Evolutionary conservation across 176 grass and related monocot genomes (phyloP).

Genomic region (Oryza meyeriana): DNA sequence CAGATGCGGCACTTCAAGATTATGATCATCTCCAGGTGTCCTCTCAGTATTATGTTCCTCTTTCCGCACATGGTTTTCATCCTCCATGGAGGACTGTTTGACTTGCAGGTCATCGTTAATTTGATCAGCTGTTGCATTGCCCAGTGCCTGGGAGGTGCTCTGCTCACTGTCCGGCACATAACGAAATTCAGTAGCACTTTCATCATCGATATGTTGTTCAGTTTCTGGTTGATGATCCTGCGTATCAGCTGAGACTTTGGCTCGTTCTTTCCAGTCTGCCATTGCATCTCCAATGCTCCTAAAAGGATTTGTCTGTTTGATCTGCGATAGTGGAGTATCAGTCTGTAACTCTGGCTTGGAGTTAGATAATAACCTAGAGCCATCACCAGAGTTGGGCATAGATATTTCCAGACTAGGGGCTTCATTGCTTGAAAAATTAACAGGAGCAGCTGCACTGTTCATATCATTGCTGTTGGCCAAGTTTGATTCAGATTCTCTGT

Average conservation of each 20-base stretch:
- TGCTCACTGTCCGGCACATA: conserved; percentile 82
- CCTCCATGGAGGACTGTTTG: conserved; percentile 50
- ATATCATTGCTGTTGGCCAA: conserved; percentile 71
- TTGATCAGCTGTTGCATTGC: conserved; percentile 81
- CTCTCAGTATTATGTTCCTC: conserved; percentile 43
- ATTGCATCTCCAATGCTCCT: conserved; percentile 87
- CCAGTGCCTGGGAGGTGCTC: conserved; percentile 85
- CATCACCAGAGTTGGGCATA: conserved; percentile 57
- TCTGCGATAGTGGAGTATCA: conserved; percentile 47
- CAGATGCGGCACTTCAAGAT: conserved; percentile 49
- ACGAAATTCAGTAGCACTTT: conserved; percentile 66
- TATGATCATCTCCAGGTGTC: conserved; percentile 36
- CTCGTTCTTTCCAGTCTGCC: conserved; percentile 93
- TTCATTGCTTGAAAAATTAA: conserved; percentile 64
- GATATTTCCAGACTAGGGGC: conserved; percentile 61
- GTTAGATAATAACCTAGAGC: conserved; percentile 63
- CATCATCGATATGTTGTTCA: conserved; percentile 57
- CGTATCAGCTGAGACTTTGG: conserved; percentile 71
- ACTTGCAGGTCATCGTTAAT: conserved; percentile 44
- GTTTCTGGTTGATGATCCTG: conserved; percentile 58
- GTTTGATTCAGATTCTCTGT: conserved; percentile 57
- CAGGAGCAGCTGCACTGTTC: conserved; percentile 53
- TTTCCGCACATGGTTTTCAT: conserved; percentile 48
- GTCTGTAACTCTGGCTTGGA: conserved; percentile 56
- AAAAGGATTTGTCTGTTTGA: conserved; percentile 77